Percentiles rank a stretch among this genome's conserved stretches.
Evolutionary conservation across 257 asterid genomes (phyloP).

Genomic region (Plantago major): DNA sequence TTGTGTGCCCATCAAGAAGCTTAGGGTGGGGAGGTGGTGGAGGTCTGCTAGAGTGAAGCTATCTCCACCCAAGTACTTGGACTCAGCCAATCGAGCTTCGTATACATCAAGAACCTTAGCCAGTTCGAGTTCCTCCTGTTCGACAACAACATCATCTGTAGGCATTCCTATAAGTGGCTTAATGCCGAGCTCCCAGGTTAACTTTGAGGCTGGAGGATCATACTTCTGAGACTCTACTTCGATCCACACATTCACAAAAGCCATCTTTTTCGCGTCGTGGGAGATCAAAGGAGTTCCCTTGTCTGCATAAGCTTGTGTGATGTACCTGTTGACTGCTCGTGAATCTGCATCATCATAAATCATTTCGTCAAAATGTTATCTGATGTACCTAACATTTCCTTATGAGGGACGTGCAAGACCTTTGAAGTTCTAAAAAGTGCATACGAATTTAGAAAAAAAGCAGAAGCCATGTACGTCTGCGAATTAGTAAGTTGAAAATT

Average conservation of each 20-base stretch:
- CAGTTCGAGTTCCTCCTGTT: too few species aligned
- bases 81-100: too few species aligned
- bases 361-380: background rate
- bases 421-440: too few species aligned
- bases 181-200: constrained; percentile 37
- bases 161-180: constrained; percentile 42
- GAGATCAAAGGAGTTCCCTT: constrained; percentile 35
- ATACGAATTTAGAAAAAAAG: too few species aligned
- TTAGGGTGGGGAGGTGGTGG: too few species aligned
- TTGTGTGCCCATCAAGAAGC: too few species aligned
- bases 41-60: too few species aligned
- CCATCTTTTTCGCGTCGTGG: constrained; percentile 42
- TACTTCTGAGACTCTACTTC: constrained; percentile 60
- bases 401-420: too few species aligned
- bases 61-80: too few species aligned
- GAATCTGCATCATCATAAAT: constrained; percentile 45
- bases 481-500: background rate
- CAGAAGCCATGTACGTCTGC: too few species aligned
- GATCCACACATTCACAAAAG: constrained; percentile 31
- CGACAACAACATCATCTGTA: constrained; percentile 24
- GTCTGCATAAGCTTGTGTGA: constrained; percentile 37
- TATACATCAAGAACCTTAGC: too few species aligned
- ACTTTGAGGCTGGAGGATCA: constrained; percentile 33
- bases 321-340: constrained; percentile 51
- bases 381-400: background rate